phyloP scores from a whole-genome alignment of 495 filamentous ascomycete genomes.

The Cenococcum geophilum region DNA sequence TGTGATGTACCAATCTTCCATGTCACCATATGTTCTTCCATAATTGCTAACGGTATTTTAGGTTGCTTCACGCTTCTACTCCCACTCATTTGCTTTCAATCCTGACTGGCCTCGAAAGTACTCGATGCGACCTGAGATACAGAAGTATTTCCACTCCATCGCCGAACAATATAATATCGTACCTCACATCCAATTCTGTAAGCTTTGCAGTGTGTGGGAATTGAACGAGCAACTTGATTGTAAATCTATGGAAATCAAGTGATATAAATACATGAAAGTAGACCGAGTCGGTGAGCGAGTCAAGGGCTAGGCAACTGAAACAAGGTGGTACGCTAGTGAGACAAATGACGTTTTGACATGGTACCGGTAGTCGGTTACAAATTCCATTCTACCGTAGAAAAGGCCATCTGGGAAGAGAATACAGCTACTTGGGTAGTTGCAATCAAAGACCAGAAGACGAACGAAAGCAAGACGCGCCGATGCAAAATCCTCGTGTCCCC shows the following conservation, averaged over 20 bases:
- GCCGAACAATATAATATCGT: constrained; percentile 43
- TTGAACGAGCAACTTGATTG: no score
- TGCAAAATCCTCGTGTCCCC: constrained; percentile 54
- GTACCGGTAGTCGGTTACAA: no score
- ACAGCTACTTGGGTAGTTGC: constrained; percentile 44
- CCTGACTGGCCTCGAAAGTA: constrained; percentile 43
- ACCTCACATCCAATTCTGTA: constrained; percentile 43
- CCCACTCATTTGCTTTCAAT: constrained; percentile 47
- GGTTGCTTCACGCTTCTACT: constrained; percentile 42
- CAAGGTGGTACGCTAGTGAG: no score
- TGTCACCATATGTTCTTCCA: neutral
- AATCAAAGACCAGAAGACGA: constrained; percentile 37
- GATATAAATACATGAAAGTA: no score
- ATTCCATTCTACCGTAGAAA: constrained; percentile 41
- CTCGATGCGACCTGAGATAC: constrained; percentile 43
- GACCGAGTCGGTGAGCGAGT: no score
- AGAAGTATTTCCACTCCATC: constrained; percentile 44
- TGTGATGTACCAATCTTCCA: constrained; percentile 28
- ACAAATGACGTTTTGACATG: no score
- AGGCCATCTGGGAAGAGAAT: constrained; percentile 42
- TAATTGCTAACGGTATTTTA: constrained; percentile 1
- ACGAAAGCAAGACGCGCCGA: constrained; percentile 33
- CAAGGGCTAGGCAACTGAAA: no score
- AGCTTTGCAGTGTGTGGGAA: no score
- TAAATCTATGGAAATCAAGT: no score